These are phyloP conservation scores for Penicillium sclerotiorum DNA, from an alignment of 2,329 filamentous ascomycete species.

Conservation along the genomic window DNA sequence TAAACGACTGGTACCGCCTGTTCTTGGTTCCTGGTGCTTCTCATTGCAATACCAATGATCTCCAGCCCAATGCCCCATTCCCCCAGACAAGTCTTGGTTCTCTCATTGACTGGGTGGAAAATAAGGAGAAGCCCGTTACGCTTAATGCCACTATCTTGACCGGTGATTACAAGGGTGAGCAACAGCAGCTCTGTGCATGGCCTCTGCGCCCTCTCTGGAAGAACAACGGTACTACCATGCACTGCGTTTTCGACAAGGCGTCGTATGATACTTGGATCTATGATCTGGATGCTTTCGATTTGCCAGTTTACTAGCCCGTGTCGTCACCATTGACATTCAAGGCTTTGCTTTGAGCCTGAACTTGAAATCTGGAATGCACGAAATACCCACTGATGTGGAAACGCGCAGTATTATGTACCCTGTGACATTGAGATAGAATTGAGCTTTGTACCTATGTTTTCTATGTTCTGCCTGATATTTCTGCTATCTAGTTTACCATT, in stretches of 20 bases:
- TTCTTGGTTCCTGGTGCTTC: constrained; percentile 7
- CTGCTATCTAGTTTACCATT: too few relatives aligned
- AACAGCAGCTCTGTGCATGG: constrained; percentile 8
- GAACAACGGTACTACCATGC: constrained; percentile 1
- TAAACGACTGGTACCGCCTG: constrained; percentile 5
- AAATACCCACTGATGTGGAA: too few relatives aligned
- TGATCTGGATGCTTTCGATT: constrained; percentile 1
- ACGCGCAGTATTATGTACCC: too few relatives aligned
- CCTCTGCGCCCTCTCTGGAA: constrained; percentile 8
- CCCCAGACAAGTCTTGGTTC: constrained; percentile 3
- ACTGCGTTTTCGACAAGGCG: constrained; percentile 1
- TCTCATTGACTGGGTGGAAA: constrained; percentile 5
- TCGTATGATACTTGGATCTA: constrained; percentile 4
- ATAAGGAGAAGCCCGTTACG: background rate
- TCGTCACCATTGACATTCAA: too few relatives aligned
- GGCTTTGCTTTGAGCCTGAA: too few relatives aligned
- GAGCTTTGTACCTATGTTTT: too few relatives aligned
- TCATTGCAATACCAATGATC: constrained; percentile 2
- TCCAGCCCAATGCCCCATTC: constrained; percentile 2
- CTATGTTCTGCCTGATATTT: too few relatives aligned
- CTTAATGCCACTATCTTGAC: constrained; percentile 4
- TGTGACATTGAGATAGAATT: too few relatives aligned
- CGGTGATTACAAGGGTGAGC: background rate
- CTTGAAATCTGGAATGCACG: too few relatives aligned
- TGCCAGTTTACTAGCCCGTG: constrained; percentile 3